These are phyloP conservation scores for Pseudogymnoascus sp. DNA, from an alignment of 2,329 filamentous ascomycete species.

Conservation along the genomic window DNA sequence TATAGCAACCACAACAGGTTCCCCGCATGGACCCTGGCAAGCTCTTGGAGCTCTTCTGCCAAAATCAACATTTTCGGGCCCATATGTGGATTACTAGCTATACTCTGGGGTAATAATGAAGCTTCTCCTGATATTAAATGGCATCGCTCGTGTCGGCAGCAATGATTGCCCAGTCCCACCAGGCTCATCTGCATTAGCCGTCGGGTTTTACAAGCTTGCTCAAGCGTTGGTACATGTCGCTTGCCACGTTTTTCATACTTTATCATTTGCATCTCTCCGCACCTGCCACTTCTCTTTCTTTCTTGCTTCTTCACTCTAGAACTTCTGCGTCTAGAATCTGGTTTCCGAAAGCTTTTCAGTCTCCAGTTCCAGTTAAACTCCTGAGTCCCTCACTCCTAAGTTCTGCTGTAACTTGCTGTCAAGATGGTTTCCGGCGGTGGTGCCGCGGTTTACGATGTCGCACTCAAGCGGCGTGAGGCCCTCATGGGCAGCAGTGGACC, in stretches of 20 bases:
- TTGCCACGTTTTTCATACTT: neutral
- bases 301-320: neutral
- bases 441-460: conserved; percentile 40
- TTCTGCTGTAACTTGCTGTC: conserved; percentile 5
- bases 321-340: neutral
- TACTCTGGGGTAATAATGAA: neutral
- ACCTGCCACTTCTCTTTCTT: neutral
- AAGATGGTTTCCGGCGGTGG: conserved; percentile 23
- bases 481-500: conserved; percentile 47
- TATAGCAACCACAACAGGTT: neutral
- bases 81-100: neutral
- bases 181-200: neutral
- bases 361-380: neutral
- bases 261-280: neutral
- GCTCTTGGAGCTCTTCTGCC: neutral
- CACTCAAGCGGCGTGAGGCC: conserved; percentile 42
- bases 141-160: neutral
- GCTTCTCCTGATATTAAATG: conserved; percentile 2
- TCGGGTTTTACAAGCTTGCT: neutral
- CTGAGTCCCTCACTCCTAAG: neutral
- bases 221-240: neutral
- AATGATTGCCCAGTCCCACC: neutral
- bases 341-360: neutral
- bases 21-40: neutral
- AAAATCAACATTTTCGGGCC: neutral